Evolutionary conservation across 257 asterid species (phyloP).

Genomic region (Mitragyna speciosa): DNA sequence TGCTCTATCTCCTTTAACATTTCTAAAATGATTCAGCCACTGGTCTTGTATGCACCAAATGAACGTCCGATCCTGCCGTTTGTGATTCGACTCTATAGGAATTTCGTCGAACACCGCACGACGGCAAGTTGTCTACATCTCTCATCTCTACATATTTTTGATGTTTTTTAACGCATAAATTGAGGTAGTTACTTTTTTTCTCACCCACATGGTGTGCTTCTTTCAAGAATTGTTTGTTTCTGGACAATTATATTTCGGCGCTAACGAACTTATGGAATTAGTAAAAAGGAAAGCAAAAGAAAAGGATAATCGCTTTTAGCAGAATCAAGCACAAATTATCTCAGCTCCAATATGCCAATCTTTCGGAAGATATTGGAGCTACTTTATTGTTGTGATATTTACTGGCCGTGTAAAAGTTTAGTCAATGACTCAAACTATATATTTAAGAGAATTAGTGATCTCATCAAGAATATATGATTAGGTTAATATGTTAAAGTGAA

Average conservation of each 20-base stretch:
- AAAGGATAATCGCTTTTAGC: too few relatives aligned
- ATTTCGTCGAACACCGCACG: not conserved
- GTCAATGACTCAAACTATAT: not conserved
- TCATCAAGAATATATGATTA: constrained; percentile 3
- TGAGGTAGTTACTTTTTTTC: too few relatives aligned
- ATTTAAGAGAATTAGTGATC: not conserved
- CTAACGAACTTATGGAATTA: not conserved
- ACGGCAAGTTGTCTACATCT: not conserved
- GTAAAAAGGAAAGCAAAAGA: too few relatives aligned
- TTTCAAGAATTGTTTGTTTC: too few relatives aligned
- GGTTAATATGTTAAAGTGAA: not conserved
- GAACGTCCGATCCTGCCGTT: not conserved
- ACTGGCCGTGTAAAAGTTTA: not conserved
- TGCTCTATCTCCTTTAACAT: not conserved
- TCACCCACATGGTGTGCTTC: too few relatives aligned
- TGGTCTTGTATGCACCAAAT: too few relatives aligned
- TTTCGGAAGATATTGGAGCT: not conserved
- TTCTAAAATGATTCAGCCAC: not conserved
- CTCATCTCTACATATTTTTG: not conserved
- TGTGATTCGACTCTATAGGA: not conserved
- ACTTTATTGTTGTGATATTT: not conserved
- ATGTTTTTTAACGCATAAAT: too few relatives aligned
- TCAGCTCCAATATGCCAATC: not conserved
- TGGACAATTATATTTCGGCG: not conserved
- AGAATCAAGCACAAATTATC: too few relatives aligned